These are phyloP conservation scores for Manihot esculenta DNA, from an alignment of 441 rosid genomes.

Conservation along the genomic window DNA sequence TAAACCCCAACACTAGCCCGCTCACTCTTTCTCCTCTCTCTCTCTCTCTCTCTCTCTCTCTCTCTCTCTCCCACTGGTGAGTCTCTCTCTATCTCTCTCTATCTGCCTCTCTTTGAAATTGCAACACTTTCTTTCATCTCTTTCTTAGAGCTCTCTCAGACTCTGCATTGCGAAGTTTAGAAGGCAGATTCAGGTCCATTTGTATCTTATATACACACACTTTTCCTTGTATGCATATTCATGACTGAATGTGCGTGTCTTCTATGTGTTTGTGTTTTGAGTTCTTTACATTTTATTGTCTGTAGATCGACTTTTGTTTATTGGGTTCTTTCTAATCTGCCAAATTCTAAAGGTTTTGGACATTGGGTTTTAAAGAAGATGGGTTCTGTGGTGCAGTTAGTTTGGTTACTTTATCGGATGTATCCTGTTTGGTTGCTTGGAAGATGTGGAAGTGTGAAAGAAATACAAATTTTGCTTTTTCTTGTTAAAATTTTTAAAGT, in stretches of 20 bases:
- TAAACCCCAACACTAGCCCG: conserved; percentile 48
- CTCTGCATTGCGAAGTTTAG: conserved; percentile 26
- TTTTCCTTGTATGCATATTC: neutral
- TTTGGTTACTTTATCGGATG: neutral
- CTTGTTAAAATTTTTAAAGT: neutral
- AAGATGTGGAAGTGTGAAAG: conserved; percentile 26
- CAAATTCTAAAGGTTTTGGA: conserved; percentile 31
- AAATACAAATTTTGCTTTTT: conserved; percentile 12
- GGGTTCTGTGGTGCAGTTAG: neutral
- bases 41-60: conserved; percentile 23
- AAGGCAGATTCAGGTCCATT: conserved; percentile 22
- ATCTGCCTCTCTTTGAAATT: conserved; percentile 14
- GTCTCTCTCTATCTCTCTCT: neutral
- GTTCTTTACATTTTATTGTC: neutral
- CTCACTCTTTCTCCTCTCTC: conserved; percentile 36
- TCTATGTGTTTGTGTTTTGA: conserved; percentile 8
- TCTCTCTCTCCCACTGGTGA: too few relatives aligned
- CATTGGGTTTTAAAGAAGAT: conserved; percentile 21
- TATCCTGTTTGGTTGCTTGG: conserved; percentile 26
- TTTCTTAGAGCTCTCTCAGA: neutral
- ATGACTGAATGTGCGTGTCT: neutral
- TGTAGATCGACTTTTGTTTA: conserved; percentile 27
- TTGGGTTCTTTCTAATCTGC: conserved; percentile 25
- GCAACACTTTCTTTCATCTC: too few relatives aligned
- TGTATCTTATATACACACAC: conserved; percentile 6